Conservation (phyloP, 208 protist genomes). For the Angomonas deanei region DNA sequence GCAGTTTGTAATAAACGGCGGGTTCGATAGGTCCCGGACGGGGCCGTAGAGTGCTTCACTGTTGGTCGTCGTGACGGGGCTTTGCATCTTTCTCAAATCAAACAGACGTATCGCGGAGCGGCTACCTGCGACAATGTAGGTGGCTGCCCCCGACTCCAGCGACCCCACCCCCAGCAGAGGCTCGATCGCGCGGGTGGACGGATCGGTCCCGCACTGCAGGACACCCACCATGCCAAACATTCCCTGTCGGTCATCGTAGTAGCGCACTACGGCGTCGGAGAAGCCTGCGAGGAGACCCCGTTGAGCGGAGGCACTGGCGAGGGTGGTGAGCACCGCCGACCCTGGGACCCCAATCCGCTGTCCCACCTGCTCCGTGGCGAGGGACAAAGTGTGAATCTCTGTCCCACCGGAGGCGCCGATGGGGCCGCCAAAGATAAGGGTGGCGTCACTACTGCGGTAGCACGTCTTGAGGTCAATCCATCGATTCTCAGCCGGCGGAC, state of each 20-base stretch:
- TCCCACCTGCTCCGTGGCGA: slow-evolving; percentile 79
- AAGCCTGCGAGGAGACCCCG: slow-evolving; percentile 74
- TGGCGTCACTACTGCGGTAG: slow-evolving; percentile 66
- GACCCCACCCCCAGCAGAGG: slow-evolving; percentile 7
- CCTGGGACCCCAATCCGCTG: slow-evolving; percentile 69
- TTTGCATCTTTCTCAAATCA: slow-evolving; percentile 61
- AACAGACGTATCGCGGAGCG: slow-evolving; percentile 53
- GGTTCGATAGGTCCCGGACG: slow-evolving; percentile 2
- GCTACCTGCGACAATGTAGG: slow-evolving; percentile 54
- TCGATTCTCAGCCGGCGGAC: slow-evolving; percentile 40
- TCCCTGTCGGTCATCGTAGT: slow-evolving; percentile 83
- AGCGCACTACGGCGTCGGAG: slow-evolving; percentile 73
- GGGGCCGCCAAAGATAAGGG: slow-evolving; percentile 75
- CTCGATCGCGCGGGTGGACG: background rate
- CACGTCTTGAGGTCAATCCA: slow-evolving; percentile 66
- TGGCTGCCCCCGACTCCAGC: slow-evolving; percentile 13
- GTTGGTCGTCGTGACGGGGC: slow-evolving; percentile 40
- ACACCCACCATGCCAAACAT: slow-evolving; percentile 65
- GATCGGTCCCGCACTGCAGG: slow-evolving; percentile 37
- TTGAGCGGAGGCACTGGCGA: slow-evolving; percentile 61
- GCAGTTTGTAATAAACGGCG: slow-evolving; percentile 43
- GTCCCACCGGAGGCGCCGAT: slow-evolving; percentile 61
- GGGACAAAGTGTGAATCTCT: slow-evolving; percentile 70
- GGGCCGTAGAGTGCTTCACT: slow-evolving; percentile 8
- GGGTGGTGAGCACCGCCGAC: slow-evolving; percentile 55